Percentiles rank a stretch among this genome's conserved stretches.
Evolutionary conservation across 805 yeast species (phyloP).

Genomic region (Candida glaebosa): DNA sequence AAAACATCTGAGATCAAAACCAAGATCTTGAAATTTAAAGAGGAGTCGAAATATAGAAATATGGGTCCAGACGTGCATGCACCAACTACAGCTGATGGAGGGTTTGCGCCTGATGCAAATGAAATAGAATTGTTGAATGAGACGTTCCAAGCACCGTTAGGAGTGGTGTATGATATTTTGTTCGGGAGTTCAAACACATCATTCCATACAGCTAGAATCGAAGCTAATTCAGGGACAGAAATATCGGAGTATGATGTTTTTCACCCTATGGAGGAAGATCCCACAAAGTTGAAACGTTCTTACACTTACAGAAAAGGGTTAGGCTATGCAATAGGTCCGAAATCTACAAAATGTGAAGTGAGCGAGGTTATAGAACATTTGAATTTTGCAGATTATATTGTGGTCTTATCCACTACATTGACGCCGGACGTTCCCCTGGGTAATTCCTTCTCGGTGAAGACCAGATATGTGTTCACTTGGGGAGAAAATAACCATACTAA

Average conservation of each 20-base stretch:
- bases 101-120: slow-evolving; percentile 17
- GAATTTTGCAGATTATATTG: slow-evolving; percentile 53
- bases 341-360: slow-evolving; percentile 74
- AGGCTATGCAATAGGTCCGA: slow-evolving; percentile 86
- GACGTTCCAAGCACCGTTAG: slow-evolving; percentile 67
- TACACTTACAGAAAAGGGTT: slow-evolving; percentile 74
- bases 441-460: slow-evolving; percentile 67
- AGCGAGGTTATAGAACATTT: slow-evolving; percentile 55
- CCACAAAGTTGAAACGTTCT: slow-evolving; percentile 42
- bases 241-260: slow-evolving; percentile 38
- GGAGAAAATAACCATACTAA: slow-evolving; percentile 57
- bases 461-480: slow-evolving; percentile 77
- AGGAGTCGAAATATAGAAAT: slow-evolving; percentile 39
- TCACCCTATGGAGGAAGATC: slow-evolving; percentile 29
- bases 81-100: slow-evolving; percentile 49
- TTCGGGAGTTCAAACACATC: slow-evolving; percentile 56
- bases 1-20: slow-evolving; percentile 4
- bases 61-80: slow-evolving; percentile 65
- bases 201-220: slow-evolving; percentile 36
- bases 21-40: slow-evolving; percentile 33
- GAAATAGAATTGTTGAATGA: slow-evolving; percentile 49
- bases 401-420: slow-evolving; percentile 57
- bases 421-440: slow-evolving; percentile 98
- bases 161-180: slow-evolving; percentile 63
- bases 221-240: slow-evolving; percentile 46